A percentile compares a stretch with the other conserved stretches of the same genome.
Evolutionary conservation across 148 eudicot species (phyloP).

Genomic region (Arbutus unedo): DNA sequence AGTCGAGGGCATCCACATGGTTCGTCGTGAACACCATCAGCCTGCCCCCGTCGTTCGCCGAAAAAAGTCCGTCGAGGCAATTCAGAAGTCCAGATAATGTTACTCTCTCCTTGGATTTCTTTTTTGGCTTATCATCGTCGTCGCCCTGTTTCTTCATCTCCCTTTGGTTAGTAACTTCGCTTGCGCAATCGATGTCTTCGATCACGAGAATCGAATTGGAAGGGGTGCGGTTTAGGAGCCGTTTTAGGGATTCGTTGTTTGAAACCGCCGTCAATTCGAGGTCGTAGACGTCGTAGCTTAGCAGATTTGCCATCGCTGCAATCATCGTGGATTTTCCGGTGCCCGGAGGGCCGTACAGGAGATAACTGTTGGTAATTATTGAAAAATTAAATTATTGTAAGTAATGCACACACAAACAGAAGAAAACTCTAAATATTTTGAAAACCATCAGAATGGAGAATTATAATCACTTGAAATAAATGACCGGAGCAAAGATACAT

Average conservation of each 20-base stretch:
- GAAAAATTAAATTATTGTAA: background rate
- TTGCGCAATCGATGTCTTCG: constrained; percentile 62
- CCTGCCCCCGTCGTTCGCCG: constrained; percentile 48
- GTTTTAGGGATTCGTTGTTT: constrained; percentile 38
- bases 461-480: too few relatives aligned
- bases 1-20: constrained; percentile 43
- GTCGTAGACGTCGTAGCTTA: constrained; percentile 52
- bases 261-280: constrained; percentile 49
- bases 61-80: constrained; percentile 58
- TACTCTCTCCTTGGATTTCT: constrained; percentile 15
- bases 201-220: constrained; percentile 52
- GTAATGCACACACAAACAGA: background rate
- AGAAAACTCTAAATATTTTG: background rate
- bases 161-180: constrained; percentile 43
- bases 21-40: constrained; percentile 53
- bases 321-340: constrained; percentile 63
- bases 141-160: constrained; percentile 15
- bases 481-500: too few relatives aligned
- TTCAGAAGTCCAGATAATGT: constrained; percentile 55
- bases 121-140: background rate
- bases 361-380: background rate
- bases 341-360: constrained; percentile 60
- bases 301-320: constrained; percentile 55
- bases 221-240: constrained; percentile 41
- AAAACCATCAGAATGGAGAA: background rate